Conservation (phyloP, 2,329 filamentous ascomycete species). For the Cladosporium velox region DNA sequence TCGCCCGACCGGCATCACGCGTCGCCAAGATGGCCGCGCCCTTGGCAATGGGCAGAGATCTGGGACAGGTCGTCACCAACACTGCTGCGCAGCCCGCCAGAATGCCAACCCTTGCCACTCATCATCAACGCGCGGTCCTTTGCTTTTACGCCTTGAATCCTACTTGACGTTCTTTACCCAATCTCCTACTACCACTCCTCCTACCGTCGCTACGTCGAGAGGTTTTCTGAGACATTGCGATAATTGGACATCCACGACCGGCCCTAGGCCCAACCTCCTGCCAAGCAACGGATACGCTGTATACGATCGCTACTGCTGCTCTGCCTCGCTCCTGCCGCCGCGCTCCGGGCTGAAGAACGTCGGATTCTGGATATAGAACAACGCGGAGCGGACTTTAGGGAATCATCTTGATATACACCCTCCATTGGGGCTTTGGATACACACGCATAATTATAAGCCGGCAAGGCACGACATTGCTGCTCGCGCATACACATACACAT, state of each 20-base stretch:
- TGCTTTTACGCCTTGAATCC: not conserved
- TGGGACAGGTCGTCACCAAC: constrained; percentile 10
- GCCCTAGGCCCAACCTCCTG: constrained; percentile 10
- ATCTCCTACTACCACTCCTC: not conserved
- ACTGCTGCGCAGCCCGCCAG: not conserved
- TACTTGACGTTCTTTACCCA: not conserved
- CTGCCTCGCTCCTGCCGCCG: constrained; percentile 1
- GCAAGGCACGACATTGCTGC: not conserved
- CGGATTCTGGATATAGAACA: not conserved
- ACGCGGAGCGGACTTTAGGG: not conserved
- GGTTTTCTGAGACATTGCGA: not conserved
- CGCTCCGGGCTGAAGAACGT: constrained; percentile 3
- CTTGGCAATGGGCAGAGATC: constrained; percentile 11
- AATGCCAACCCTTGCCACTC: constrained; percentile 14
- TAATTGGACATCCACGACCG: not conserved
- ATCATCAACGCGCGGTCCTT: not conserved
- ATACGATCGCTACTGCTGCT: constrained; percentile 12
- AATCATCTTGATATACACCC: not conserved
- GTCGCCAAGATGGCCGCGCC: not conserved
- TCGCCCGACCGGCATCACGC: not conserved
- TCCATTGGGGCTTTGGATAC: not conserved
- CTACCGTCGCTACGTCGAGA: not conserved
- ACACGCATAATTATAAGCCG: not conserved
- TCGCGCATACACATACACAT: constrained; percentile 8
- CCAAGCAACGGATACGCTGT: constrained; percentile 11